phyloP scores from a whole-genome alignment of 768 basidiomycete genomes.

The Xerocomus potaroensis region DNA sequence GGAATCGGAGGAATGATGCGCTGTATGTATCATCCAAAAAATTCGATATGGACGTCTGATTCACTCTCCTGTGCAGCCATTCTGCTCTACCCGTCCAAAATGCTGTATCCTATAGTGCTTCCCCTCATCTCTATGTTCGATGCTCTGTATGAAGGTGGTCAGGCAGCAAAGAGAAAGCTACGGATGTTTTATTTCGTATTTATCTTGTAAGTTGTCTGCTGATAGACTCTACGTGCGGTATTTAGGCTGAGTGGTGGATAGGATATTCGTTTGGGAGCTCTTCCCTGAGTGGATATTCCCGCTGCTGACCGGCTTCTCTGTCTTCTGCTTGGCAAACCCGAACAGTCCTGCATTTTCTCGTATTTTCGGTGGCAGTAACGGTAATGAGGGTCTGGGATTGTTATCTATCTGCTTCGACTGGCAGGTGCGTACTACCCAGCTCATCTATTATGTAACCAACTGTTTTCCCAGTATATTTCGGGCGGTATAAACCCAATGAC shows the following conservation, averaged over 20 bases:
- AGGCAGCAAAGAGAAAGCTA: constrained; percentile 37
- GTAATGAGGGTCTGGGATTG: constrained; percentile 65
- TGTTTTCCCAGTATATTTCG: constrained; percentile 20
- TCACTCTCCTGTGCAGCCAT: constrained; percentile 6
- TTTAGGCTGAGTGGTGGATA: constrained; percentile 14
- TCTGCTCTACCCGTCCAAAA: constrained; percentile 41
- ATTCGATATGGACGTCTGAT: neutral
- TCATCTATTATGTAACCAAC: neutral
- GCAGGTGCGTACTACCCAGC: constrained; percentile 29
- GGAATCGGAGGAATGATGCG: constrained; percentile 53
- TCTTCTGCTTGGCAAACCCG: constrained; percentile 56
- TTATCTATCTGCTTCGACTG: constrained; percentile 60
- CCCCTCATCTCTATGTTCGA: constrained; percentile 26
- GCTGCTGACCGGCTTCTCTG: constrained; percentile 55
- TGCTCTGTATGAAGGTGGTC: constrained; percentile 39
- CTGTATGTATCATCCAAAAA: constrained; percentile 25
- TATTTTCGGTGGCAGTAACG: constrained; percentile 61
- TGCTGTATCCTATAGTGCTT: constrained; percentile 38
- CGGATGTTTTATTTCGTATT: constrained; percentile 25
- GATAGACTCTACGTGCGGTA: constrained; percentile 7
- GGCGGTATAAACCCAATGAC: constrained; percentile 43
- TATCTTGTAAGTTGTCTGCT: constrained; percentile 23
- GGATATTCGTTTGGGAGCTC: constrained; percentile 31
- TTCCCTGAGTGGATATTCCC: constrained; percentile 44
- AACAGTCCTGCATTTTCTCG: constrained; percentile 29